Conservation (phyloP, 2,329 filamentous ascomycete species). For the Pseudogymnoascus sp. region DNA sequence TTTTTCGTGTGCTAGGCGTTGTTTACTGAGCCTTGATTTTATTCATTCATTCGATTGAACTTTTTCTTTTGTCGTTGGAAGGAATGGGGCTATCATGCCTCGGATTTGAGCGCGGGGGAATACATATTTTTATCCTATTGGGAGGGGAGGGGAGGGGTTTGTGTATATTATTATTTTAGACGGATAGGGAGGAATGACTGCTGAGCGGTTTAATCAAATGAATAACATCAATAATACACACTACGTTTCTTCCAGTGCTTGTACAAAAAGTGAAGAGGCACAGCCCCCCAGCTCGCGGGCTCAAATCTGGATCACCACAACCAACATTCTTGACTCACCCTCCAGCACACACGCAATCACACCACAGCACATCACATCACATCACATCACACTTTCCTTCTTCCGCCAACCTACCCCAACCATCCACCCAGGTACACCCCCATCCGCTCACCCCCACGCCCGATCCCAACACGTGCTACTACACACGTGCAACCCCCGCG, state of each 20-base stretch:
- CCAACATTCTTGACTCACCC: not conserved
- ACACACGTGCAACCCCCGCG: not conserved
- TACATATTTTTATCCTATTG: not conserved
- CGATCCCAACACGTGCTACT: not conserved
- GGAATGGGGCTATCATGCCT: not conserved
- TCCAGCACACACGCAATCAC: not conserved
- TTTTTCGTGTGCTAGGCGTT: slow-evolving; percentile 4
- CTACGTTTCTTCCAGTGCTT: not conserved
- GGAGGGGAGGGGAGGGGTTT: not conserved
- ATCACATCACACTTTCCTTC: not conserved
- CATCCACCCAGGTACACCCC: not conserved
- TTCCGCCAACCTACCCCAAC: not conserved
- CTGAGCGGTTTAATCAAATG: not conserved
- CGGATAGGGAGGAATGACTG: not conserved
- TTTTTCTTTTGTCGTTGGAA: not conserved
- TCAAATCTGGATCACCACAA: not conserved
- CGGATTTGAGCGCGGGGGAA: not conserved
- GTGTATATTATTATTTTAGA: slow-evolving; percentile 6
- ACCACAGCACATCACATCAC: too few relatives aligned
- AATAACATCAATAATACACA: not conserved
- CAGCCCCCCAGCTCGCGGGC: not conserved
- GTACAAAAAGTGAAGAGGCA: not conserved
- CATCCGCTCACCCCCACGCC: not conserved
- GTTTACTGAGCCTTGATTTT: not conserved
- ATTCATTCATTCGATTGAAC: not conserved